A percentile compares a stretch with the other conserved stretches of the same genome.
phyloP scores from a whole-genome alignment of 148 eudicot species.

The Rhododendron vialii region DNA sequence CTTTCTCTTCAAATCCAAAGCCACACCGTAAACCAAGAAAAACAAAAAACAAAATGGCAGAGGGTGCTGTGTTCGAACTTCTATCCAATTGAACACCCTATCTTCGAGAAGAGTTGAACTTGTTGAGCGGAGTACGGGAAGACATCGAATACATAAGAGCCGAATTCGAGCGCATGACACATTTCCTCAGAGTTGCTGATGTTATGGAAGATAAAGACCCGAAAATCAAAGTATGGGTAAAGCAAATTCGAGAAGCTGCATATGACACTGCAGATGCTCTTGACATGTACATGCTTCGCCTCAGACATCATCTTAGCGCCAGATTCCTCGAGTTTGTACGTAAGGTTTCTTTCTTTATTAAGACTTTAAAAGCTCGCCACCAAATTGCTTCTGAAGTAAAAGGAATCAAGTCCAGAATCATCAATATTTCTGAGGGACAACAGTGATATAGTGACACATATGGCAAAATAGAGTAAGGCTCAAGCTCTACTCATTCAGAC shows the following conservation, averaged over 20 bases:
- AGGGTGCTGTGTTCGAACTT: no score
- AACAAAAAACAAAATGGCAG: no score
- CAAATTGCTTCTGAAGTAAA: background rate
- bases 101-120: no score
- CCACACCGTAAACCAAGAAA: no score
- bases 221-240: background rate
- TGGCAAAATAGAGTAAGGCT: background rate
- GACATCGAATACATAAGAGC: no score
- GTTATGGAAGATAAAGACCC: background rate
- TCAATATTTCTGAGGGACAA: background rate
- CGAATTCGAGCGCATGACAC: no score
- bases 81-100: no score
- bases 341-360: no score
- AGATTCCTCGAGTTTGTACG: no score
- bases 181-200: no score
- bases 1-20: no score
- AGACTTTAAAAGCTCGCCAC: background rate
- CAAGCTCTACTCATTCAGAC: background rate
- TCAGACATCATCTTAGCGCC: background rate
- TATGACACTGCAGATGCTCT: background rate
- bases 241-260: conserved; percentile 11
- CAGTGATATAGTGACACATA: background rate
- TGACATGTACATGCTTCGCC: background rate
- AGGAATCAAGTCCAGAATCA: background rate
- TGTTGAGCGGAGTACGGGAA: no score